These are phyloP conservation scores for Cryptosporidium tyzzeri DNA, from an alignment of 169 alveolate genomes.

Conservation along the genomic window DNA sequence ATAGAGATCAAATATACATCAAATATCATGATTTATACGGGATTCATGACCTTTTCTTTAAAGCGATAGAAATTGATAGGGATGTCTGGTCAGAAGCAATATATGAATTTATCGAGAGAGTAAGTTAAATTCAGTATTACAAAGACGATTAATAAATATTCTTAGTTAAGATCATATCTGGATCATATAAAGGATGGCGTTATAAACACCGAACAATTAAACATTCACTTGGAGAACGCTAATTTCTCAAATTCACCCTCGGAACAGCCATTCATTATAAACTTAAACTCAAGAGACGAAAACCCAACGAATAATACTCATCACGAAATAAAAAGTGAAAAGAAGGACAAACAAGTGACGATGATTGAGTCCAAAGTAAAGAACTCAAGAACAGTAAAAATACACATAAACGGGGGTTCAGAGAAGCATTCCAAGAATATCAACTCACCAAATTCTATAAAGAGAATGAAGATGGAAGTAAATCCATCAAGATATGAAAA, in stretches of 20 bases:
- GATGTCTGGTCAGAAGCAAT: slow-evolving; percentile 87
- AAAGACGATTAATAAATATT: background rate
- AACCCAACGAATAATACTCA: background rate
- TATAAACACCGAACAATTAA: slow-evolving; percentile 1
- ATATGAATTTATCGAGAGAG: slow-evolving; percentile 83
- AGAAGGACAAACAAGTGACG: background rate
- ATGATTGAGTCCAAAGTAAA: background rate
- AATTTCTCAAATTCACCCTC: background rate
- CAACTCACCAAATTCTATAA: slow-evolving; percentile 49
- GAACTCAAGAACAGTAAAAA: slow-evolving; percentile 35
- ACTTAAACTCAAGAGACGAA: background rate
- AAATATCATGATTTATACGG: slow-evolving; percentile 83
- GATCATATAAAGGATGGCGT: slow-evolving; percentile 58
- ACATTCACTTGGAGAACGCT: background rate
- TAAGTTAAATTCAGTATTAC: slow-evolving; percentile 36
- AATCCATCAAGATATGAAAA: slow-evolving; percentile 17
- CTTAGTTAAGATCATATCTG: slow-evolving; percentile 58
- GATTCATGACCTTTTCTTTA: slow-evolving; percentile 81
- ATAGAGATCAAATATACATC: slow-evolving; percentile 80
- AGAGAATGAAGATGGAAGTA: slow-evolving; percentile 67
- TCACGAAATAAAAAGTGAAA: background rate
- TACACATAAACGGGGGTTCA: background rate
- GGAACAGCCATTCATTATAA: background rate
- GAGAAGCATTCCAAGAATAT: background rate
- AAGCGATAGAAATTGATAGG: slow-evolving; percentile 83